Base-by-base conservation (phyloP, 257 asterid species). In the Coffea eugenioides region DNA sequence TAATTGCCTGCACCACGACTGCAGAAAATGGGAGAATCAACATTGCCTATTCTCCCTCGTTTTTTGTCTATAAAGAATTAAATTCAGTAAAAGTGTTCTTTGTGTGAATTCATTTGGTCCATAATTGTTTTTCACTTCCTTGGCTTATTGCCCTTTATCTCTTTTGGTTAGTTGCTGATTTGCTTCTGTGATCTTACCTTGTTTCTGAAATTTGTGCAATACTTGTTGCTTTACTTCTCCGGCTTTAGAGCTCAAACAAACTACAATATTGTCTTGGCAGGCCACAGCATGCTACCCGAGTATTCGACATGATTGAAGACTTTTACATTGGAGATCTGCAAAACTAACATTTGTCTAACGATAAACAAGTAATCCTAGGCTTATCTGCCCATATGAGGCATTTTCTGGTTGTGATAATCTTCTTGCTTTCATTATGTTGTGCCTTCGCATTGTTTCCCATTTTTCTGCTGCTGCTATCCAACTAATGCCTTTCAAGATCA, bases 211-310 rank as follows among this genome's bases (percentile, higher is more conserved):
- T 76, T 66, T 43, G 25, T 61, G 41, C 57, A 27, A 48, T 70
- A 65, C 27, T 39, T 70, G 71, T 54, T 76, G 45, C 45, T 72
- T 52, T 5, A 71, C 74, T 73, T 54, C 5, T 31, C 57, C 73
- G 23, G 77, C 41, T 74, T 83, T 31, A 70, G 59, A 84, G 62
- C 84, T 78, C 66, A 82, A 15, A 68, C 15, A 51, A 43, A 36
- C 46, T 61, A 14, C 31, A 27, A 25, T 70, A 13, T 66, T 62
- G 48, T 6, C 65, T 57, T 83, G 82, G 87, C 92, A 93, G 97
- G 90, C 98, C 97, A 61, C 98, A 94, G 82, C 97, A 94, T 87
- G 97, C 94, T 49, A 89, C 98, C 15, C 94, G 97, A 21, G 96
- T 93, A 72, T 93, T 91, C 76, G 98, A 94, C 84, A 89, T 94